These are phyloP conservation scores for Trichoderma pleuroti DNA, from an alignment of 2,329 filamentous ascomycete genomes.

Conservation along the genomic window DNA sequence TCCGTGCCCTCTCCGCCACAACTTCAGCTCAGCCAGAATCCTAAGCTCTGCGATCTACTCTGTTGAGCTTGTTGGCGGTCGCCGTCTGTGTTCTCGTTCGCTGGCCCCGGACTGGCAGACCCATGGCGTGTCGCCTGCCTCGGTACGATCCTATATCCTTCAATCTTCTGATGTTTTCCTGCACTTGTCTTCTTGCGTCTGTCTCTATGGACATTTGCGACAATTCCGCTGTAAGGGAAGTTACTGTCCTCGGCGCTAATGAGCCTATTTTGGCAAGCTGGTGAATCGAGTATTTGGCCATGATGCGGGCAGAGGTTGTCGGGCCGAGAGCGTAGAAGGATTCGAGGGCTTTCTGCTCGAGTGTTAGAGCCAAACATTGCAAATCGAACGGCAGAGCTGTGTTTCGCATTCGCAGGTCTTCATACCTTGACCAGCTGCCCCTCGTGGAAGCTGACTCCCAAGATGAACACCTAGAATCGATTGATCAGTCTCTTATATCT, in stretches of 20 bases:
- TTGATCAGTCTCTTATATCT: neutral
- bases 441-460: slow-evolving; percentile 84
- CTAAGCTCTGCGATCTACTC: slow-evolving; percentile 41
- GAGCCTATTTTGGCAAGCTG: slow-evolving; percentile 73
- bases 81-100: slow-evolving; percentile 71
- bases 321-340: slow-evolving; percentile 83
- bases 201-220: slow-evolving; percentile 93
- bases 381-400: neutral
- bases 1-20: neutral
- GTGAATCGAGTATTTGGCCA: slow-evolving; percentile 88
- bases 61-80: slow-evolving; percentile 61
- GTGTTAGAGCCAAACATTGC: neutral
- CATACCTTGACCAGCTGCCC: slow-evolving; percentile 76
- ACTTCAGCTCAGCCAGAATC: neutral
- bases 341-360: slow-evolving; percentile 64
- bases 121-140: slow-evolving; percentile 88
- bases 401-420: neutral
- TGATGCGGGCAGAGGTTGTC: slow-evolving; percentile 65
- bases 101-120: slow-evolving; percentile 86
- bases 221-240: slow-evolving; percentile 78
- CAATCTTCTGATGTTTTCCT: slow-evolving; percentile 81
- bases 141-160: slow-evolving; percentile 89
- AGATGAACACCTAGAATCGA: slow-evolving; percentile 70
- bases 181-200: slow-evolving; percentile 71
- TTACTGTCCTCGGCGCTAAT: slow-evolving; percentile 71